These are phyloP conservation scores for Leptodontidium sp. DNA, from an alignment of 2,329 filamentous ascomycete species.

Conservation along the genomic window DNA sequence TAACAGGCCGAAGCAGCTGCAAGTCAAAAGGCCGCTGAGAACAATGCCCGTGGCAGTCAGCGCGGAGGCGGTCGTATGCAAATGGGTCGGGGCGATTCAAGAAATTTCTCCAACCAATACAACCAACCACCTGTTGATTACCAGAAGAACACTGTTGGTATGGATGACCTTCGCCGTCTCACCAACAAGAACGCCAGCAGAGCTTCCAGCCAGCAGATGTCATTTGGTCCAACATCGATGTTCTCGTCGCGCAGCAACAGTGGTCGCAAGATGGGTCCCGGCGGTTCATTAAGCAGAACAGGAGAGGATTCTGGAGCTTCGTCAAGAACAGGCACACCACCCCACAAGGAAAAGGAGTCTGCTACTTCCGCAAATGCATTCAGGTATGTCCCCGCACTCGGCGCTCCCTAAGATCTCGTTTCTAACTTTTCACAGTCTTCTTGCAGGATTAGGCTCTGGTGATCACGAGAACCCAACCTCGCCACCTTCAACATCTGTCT, in stretches of 20 bases:
- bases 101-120: conserved; percentile 79
- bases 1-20: conserved; percentile 73
- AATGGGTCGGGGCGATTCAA: conserved; percentile 85
- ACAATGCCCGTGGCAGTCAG: conserved; percentile 62
- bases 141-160: conserved; percentile 82
- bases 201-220: conserved; percentile 65
- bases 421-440: conserved; percentile 54
- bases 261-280: conserved; percentile 80
- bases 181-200: conserved; percentile 69
- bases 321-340: conserved; percentile 89
- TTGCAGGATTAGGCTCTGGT: conserved; percentile 56
- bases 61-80: conserved; percentile 76
- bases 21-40: conserved; percentile 82
- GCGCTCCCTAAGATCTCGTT: not conserved
- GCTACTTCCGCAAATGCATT: conserved; percentile 87
- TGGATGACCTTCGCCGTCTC: conserved; percentile 89
- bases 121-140: conserved; percentile 76
- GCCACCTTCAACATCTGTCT: conserved; percentile 73
- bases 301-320: conserved; percentile 88
- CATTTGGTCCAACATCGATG: conserved; percentile 85
- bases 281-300: conserved; percentile 74
- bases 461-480: conserved; percentile 71
- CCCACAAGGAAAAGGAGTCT: conserved; percentile 69
- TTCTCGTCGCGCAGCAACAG: conserved; percentile 92
- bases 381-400: conserved; percentile 70